Conservation (phyloP, 768 basidiomycete species). For the Panaeolus cyanescens region DNA sequence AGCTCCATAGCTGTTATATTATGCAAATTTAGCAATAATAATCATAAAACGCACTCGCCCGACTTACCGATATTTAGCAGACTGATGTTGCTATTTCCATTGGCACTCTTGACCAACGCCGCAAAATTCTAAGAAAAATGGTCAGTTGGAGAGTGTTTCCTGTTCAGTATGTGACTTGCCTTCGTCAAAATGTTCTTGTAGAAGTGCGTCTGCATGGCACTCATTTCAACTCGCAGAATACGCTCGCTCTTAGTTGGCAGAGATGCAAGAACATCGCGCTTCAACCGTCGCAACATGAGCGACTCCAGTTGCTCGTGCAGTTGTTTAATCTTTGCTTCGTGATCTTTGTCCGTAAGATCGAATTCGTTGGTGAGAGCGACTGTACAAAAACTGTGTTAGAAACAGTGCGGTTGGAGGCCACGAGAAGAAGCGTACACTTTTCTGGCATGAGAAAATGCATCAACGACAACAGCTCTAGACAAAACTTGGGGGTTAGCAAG, state of each 20-base stretch:
- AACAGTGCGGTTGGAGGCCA: neutral
- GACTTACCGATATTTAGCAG: slow-evolving; percentile 87
- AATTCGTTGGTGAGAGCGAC: slow-evolving; percentile 95
- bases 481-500: neutral
- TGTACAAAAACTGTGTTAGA: slow-evolving; percentile 31
- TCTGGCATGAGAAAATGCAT: slow-evolving; percentile 99
- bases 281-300: slow-evolving; percentile 92
- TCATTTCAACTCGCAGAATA: slow-evolving; percentile 97
- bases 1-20: slow-evolving; percentile 84
- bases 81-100: slow-evolving; percentile 89
- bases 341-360: slow-evolving; percentile 90
- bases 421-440: slow-evolving; percentile 59
- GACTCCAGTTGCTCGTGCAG: slow-evolving; percentile 91
- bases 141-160: slow-evolving; percentile 2
- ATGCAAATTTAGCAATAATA: slow-evolving; percentile 5
- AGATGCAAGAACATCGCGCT: slow-evolving; percentile 94
- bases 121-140: slow-evolving; percentile 74
- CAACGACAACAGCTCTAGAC: slow-evolving; percentile 84
- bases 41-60: neutral
- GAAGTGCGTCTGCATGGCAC: slow-evolving; percentile 92
- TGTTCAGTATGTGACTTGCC: slow-evolving; percentile 39
- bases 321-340: slow-evolving; percentile 94
- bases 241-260: slow-evolving; percentile 98
- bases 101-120: slow-evolving; percentile 87
- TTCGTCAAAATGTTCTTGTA: slow-evolving; percentile 98